Conservation (phyloP, 768 basidiomycete species). For the Kwoniella botswanensis region DNA sequence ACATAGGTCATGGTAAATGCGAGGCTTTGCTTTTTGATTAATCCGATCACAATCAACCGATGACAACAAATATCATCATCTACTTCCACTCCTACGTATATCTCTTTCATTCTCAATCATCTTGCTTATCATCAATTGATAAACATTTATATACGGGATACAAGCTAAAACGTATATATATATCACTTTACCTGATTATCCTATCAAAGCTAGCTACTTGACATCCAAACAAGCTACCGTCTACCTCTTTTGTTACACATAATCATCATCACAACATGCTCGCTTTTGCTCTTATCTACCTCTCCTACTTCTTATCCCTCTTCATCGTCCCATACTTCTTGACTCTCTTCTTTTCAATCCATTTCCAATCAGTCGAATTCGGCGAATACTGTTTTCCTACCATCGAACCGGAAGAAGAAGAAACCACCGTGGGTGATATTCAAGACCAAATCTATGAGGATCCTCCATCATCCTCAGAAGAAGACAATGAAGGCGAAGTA, state of each 20-base stretch:
- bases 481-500: neutral
- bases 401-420: neutral
- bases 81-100: neutral
- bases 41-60: neutral
- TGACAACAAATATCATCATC: neutral
- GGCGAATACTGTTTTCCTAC: neutral
- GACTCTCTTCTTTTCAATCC: neutral
- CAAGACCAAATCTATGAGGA: neutral
- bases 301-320: slow-evolving; percentile 6
- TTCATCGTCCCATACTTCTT: neutral
- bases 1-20: neutral
- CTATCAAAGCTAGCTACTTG: neutral
- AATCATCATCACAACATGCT: neutral
- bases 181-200: too few species aligned
- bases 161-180: too few species aligned
- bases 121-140: too few species aligned
- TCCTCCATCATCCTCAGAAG: neutral
- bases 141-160: too few species aligned
- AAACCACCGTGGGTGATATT: neutral
- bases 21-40: neutral
- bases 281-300: neutral
- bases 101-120: too few species aligned
- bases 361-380: neutral
- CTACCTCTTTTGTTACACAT: neutral
- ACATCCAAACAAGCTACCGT: neutral